Evolutionary conservation across 805 yeast species (phyloP).

Genomic region (Suhomyces pyralidae): DNA sequence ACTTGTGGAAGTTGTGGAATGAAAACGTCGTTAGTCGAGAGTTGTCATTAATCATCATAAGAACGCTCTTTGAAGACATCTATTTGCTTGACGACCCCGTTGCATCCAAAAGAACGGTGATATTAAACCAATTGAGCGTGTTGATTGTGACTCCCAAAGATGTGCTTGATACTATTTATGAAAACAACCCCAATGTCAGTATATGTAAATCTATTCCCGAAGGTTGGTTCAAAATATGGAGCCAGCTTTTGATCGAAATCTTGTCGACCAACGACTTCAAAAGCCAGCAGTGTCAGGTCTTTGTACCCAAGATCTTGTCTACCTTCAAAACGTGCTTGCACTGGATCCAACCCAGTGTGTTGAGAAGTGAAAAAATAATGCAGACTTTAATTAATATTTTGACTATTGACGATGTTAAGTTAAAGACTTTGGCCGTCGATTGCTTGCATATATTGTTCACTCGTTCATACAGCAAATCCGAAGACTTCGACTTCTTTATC

Average conservation of each 20-base stretch:
- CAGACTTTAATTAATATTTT: slow-evolving; percentile 60
- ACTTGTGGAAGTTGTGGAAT: slow-evolving; percentile 73
- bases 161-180: slow-evolving; percentile 61
- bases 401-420: slow-evolving; percentile 55
- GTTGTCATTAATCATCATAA: slow-evolving; percentile 68
- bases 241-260: slow-evolving; percentile 32
- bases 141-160: slow-evolving; percentile 74
- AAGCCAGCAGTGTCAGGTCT: slow-evolving; percentile 31
- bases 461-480: slow-evolving; percentile 60
- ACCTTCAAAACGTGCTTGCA: slow-evolving; percentile 86
- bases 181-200: slow-evolving; percentile 58
- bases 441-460: slow-evolving; percentile 87
- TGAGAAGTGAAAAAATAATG: slow-evolving; percentile 64
- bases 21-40: slow-evolving; percentile 64
- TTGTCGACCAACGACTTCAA: slow-evolving; percentile 29
- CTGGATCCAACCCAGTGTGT: slow-evolving; percentile 82
- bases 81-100: slow-evolving; percentile 89
- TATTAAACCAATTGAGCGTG: slow-evolving; percentile 77
- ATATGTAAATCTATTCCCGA: slow-evolving; percentile 64
- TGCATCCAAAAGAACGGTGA: slow-evolving; percentile 74
- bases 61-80: slow-evolving; percentile 90
- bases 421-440: slow-evolving; percentile 83
- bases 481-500: slow-evolving; percentile 73
- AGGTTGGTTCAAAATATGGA: slow-evolving; percentile 89
- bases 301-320: slow-evolving; percentile 67